These are phyloP conservation scores for Cryptococcus neoformans DNA, from an alignment of 1,284 basidiomycete genomes.

Conservation along the genomic window DNA sequence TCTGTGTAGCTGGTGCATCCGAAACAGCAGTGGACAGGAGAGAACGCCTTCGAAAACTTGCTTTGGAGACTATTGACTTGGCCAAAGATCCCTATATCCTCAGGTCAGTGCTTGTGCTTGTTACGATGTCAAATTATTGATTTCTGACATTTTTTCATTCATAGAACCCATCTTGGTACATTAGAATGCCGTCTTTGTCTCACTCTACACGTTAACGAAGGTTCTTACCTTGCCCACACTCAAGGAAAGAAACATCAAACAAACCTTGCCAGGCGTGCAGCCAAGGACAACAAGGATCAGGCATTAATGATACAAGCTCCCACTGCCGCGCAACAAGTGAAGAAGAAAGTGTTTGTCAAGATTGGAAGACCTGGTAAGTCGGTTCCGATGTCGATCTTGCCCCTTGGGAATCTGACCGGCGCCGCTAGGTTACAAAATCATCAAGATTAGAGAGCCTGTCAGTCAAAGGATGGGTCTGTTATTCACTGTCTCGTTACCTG, in stretches of 20 bases:
- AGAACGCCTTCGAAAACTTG: constrained; percentile 92
- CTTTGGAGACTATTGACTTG: constrained; percentile 92
- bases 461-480: constrained; percentile 72
- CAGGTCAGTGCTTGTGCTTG: constrained; percentile 41
- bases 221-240: constrained; percentile 97
- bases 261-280: constrained; percentile 93
- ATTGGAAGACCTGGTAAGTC: constrained; percentile 82
- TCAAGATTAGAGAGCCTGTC: constrained; percentile 54
- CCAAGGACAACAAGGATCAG: constrained; percentile 89
- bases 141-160: neutral
- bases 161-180: constrained; percentile 82
- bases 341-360: constrained; percentile 93
- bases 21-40: constrained; percentile 95
- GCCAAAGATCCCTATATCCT: constrained; percentile 99
- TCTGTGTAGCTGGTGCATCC: constrained; percentile 35
- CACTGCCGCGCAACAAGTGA: constrained; percentile 57
- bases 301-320: constrained; percentile 76
- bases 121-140: constrained; percentile 36
- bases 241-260: constrained; percentile 99
- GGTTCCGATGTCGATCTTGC: neutral
- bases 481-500: constrained; percentile 93
- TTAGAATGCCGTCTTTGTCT: constrained; percentile 97
- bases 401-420: neutral
- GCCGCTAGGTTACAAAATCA: constrained; percentile 50
- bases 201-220: constrained; percentile 98